Evolutionary conservation across 2,329 filamentous ascomycete genomes (phyloP).

Genomic region (Cladosporium velox): DNA sequence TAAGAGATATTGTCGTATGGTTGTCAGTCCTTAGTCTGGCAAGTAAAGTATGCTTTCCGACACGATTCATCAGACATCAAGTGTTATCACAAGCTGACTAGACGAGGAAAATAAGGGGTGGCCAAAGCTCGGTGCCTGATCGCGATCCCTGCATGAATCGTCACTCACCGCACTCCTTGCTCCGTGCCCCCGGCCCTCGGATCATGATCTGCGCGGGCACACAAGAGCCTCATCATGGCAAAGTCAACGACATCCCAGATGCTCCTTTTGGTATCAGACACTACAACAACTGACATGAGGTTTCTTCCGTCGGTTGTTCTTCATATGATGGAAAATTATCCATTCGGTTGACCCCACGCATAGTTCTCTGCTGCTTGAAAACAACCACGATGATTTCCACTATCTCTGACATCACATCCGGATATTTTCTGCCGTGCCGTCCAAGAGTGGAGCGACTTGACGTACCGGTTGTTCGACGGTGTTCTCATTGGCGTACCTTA

Average conservation of each 20-base stretch:
- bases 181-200: background rate
- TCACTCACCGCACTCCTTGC: background rate
- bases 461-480: constrained; percentile 3
- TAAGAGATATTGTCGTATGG: background rate
- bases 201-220: constrained; percentile 6
- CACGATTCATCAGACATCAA: background rate
- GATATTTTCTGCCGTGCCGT: constrained; percentile 5
- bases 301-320: background rate
- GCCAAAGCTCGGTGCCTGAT: background rate
- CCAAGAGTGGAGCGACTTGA: constrained; percentile 7
- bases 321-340: background rate
- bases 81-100: background rate
- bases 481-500: constrained; percentile 5
- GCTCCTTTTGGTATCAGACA: background rate
- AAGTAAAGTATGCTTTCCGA: background rate
- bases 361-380: background rate
- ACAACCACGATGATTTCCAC: background rate
- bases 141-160: background rate
- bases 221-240: constrained; percentile 1
- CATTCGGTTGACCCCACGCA: background rate
- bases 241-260: background rate
- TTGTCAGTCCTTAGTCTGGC: background rate
- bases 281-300: background rate
- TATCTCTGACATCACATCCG: constrained; percentile 15
- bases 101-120: background rate